phyloP scores from a whole-genome alignment of 2,329 filamentous ascomycete genomes.

The Pleomassaria siparia region DNA sequence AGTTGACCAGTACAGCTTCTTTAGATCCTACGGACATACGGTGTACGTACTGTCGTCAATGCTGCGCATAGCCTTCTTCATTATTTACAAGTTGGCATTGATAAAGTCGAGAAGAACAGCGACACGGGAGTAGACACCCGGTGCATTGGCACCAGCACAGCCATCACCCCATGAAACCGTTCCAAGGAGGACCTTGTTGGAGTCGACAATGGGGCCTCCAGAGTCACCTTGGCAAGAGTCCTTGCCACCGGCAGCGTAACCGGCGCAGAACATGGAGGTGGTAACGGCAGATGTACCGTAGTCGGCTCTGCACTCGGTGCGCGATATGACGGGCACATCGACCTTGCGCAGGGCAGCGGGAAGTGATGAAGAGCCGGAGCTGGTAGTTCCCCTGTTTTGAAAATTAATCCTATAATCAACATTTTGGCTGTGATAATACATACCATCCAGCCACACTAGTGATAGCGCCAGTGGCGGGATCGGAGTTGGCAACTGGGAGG shows the following conservation, averaged over 20 bases:
- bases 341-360: constrained; percentile 7
- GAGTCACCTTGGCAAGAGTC: constrained; percentile 10
- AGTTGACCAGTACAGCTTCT: no score
- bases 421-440: not conserved
- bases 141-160: constrained; percentile 1
- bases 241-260: constrained; percentile 6
- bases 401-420: not conserved
- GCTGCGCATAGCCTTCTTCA: no score
- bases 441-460: constrained; percentile 9
- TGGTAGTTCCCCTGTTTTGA: not conserved
- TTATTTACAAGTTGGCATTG: constrained; percentile 2
- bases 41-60: no score
- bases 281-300: constrained; percentile 3
- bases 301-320: constrained; percentile 2
- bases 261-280: constrained; percentile 7
- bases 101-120: constrained; percentile 4
- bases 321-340: constrained; percentile 6
- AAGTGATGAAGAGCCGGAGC: not conserved
- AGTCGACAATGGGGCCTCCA: constrained; percentile 8
- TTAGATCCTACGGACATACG: no score
- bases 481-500: constrained; percentile 1
- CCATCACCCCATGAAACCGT: constrained; percentile 8
- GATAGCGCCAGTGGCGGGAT: constrained; percentile 3
- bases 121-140: constrained; percentile 6
- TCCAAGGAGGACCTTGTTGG: constrained; percentile 1